These are phyloP conservation scores for Stygiomarasmius scandens DNA, from an alignment of 1,284 basidiomycete genomes.

Conservation along the genomic window DNA sequence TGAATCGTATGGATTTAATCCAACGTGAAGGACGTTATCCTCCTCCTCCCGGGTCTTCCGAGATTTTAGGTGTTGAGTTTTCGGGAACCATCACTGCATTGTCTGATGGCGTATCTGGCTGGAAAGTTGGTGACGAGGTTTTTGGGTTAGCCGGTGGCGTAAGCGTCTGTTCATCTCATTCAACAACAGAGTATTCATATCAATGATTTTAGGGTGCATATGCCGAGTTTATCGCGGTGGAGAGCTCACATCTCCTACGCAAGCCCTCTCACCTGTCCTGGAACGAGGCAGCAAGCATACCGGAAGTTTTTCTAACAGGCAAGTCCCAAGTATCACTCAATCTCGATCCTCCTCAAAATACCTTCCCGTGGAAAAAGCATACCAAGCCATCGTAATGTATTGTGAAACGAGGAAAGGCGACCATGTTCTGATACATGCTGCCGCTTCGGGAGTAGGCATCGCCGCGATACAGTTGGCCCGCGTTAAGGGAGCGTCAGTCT, in stretches of 20 bases:
- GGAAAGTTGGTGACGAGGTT: slow-evolving; percentile 83
- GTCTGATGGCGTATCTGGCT: slow-evolving; percentile 56
- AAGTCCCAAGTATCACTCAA: slow-evolving; percentile 20
- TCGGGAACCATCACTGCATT: slow-evolving; percentile 71
- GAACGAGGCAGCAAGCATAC: slow-evolving; percentile 84
- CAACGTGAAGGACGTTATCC: slow-evolving; percentile 84
- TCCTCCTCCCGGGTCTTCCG: slow-evolving; percentile 74
- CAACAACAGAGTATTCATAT: slow-evolving; percentile 10
- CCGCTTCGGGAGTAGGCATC: slow-evolving; percentile 88
- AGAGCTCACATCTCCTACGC: slow-evolving; percentile 68
- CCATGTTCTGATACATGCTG: slow-evolving; percentile 86
- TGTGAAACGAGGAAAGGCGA: slow-evolving; percentile 74
- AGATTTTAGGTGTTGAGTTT: slow-evolving; percentile 92
- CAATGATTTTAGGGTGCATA: slow-evolving; percentile 76
- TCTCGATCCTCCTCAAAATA: slow-evolving; percentile 5
- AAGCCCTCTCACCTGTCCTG: slow-evolving; percentile 82
- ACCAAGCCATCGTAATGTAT: slow-evolving; percentile 77
- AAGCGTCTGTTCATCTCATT: slow-evolving; percentile 20
- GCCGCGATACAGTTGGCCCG: slow-evolving; percentile 91
- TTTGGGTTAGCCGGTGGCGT: slow-evolving; percentile 72
- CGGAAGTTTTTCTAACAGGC: slow-evolving; percentile 89
- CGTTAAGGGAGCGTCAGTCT: slow-evolving; percentile 68
- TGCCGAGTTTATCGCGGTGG: slow-evolving; percentile 83
- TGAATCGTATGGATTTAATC: slow-evolving; percentile 87
- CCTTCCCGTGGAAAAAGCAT: slow-evolving; percentile 51